phyloP scores from a whole-genome alignment of 2,329 filamentous ascomycete genomes.

The Talaromyces atroroseus region DNA sequence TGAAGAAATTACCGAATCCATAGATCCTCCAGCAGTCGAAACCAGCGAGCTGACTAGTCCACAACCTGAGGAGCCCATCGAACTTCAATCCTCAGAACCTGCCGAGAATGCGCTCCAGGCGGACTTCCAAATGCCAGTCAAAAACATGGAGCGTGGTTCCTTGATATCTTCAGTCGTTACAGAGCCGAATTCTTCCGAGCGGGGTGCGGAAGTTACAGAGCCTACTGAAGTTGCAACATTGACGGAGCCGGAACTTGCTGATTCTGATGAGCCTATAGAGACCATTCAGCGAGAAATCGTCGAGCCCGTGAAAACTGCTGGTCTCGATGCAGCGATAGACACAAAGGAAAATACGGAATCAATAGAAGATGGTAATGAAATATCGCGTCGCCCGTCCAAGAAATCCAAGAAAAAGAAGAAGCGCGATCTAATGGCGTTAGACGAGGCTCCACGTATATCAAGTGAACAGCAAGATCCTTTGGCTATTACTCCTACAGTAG shows the following conservation, averaged over 20 bases:
- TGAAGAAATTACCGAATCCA: neutral
- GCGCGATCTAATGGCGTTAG: conserved; percentile 23
- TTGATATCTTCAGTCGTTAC: neutral
- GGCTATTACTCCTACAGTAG: neutral
- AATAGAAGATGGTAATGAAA: neutral
- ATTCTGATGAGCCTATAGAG: neutral
- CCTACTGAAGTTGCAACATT: neutral
- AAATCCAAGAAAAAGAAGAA: conserved; percentile 35
- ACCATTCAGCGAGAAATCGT: neutral
- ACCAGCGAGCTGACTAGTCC: neutral
- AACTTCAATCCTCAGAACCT: neutral
- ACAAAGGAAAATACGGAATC: neutral
- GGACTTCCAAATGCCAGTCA: neutral
- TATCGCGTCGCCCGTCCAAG: conserved; percentile 9
- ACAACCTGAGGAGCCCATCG: neutral
- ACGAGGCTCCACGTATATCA: conserved; percentile 12
- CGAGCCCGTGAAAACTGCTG: neutral
- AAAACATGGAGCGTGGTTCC: neutral
- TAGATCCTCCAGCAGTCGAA: neutral
- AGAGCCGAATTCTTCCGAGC: neutral
- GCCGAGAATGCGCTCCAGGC: neutral
- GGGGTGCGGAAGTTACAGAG: neutral
- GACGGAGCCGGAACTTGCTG: neutral
- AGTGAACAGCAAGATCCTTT: neutral
- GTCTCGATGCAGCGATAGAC: neutral